A percentile compares a stretch with the other conserved stretches of the same genome.
phyloP scores from a whole-genome alignment of 805 yeast species.

The Saccharomycopsis sp. region DNA sequence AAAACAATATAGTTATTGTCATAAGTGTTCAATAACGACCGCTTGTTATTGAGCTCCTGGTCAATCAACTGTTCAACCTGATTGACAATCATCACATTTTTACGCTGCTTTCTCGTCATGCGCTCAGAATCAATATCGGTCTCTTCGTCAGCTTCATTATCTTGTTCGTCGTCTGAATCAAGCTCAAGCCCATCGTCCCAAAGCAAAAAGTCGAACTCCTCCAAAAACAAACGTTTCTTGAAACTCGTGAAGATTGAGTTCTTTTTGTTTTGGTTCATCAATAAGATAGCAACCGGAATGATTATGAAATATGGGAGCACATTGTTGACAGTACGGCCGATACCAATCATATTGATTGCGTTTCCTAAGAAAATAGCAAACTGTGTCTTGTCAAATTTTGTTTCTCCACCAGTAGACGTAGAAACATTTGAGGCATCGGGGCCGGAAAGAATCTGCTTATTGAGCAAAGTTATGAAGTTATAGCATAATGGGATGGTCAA shows the following conservation, averaged over 20 bases:
- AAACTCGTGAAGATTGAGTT: conserved; percentile 28
- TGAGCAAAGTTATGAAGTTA: conserved; percentile 64
- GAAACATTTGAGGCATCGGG: conserved; percentile 17
- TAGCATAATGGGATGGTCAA: conserved; percentile 76
- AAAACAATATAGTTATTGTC: conserved; percentile 16
- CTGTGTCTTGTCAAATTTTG: conserved; percentile 28
- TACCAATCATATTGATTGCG: conserved; percentile 66
- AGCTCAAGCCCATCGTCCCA: conserved; percentile 35
- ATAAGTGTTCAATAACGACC: conserved; percentile 16
- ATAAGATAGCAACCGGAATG: conserved; percentile 51
- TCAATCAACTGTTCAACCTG: conserved; percentile 12
- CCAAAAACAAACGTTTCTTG: conserved; percentile 30
- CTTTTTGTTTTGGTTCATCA: conserved; percentile 37
- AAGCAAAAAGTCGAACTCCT: conserved; percentile 8
- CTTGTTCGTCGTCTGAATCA: conserved; percentile 30
- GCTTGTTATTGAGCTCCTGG: conserved; percentile 6
- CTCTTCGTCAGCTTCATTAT: neutral
- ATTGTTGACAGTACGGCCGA: conserved; percentile 65
- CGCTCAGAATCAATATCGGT: neutral
- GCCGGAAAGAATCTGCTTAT: conserved; percentile 15
- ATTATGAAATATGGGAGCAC: conserved; percentile 70
- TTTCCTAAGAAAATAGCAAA: conserved; percentile 73
- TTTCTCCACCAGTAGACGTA: conserved; percentile 17
- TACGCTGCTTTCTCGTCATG: neutral
- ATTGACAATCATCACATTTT: conserved; percentile 1